Percentiles rank a stretch among this genome's conserved stretches.
Conservation (phyloP, 345 rosid species). For the Noccaea bulbosa region DNA sequence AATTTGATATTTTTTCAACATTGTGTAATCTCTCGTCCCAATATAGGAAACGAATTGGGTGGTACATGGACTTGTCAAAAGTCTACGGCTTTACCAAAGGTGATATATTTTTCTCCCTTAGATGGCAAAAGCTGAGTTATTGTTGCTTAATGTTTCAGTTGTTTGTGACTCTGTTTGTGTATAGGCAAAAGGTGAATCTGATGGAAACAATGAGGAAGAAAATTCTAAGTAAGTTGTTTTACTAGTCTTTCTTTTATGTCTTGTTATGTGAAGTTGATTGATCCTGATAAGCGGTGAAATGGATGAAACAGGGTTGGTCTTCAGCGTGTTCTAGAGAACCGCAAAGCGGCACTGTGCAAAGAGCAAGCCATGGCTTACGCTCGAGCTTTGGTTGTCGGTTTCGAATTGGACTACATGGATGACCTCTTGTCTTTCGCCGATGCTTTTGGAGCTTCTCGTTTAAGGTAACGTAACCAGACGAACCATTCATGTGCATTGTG, state of each 20-base stretch:
- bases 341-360: conserved; percentile 79
- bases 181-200: conserved; percentile 51
- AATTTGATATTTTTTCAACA: neutral
- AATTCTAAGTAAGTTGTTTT: conserved; percentile 69
- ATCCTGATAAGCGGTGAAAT: conserved; percentile 40
- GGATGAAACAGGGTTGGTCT: conserved; percentile 70
- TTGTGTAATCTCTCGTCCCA: conserved; percentile 5
- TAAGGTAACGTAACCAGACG: conserved; percentile 55
- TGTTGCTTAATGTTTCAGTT: conserved; percentile 15
- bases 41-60: conserved; percentile 49
- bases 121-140: conserved; percentile 5
- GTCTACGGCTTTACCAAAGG: conserved; percentile 60
- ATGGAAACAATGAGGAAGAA: conserved; percentile 63
- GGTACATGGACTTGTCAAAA: conserved; percentile 53
- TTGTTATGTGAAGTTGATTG: conserved; percentile 29
- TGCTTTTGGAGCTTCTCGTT: conserved; percentile 93
- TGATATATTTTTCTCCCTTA: conserved; percentile 3
- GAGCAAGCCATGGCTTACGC: conserved; percentile 99
- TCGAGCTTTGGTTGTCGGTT: conserved; percentile 89
- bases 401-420: conserved; percentile 66
- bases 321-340: conserved; percentile 79
- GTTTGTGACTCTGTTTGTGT: conserved; percentile 26
- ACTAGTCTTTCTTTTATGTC: neutral
- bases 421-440: conserved; percentile 83
- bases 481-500: neutral